Evolutionary conservation across 352 stramenopile genomes (phyloP), one percentile per base, ranked within the genome.

Genomic region (Elongisporangium prolatum): DNA sequence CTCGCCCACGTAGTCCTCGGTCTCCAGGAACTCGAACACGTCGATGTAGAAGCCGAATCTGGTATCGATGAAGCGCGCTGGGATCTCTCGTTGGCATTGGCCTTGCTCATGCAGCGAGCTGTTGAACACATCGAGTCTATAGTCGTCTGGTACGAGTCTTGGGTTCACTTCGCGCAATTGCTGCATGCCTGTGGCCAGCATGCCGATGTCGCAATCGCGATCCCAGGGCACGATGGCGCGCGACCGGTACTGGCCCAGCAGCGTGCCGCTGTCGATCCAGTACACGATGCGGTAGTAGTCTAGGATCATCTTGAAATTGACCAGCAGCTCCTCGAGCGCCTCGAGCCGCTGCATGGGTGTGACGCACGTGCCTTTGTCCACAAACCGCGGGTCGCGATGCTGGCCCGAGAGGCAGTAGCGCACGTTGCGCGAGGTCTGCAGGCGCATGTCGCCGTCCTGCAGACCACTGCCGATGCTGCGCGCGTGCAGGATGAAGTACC

Each of bases 201-300:
- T 28, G 3, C 74, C 78, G 1, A 88, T 50, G 62, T 79, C 66
- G 9, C 61, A 75, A 54, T 86, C 75, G 21, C 76, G 67, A 57
- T 85, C 78, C 68, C 74, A 84, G 3, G 77, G 69, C 7, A 85
- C 64, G 21, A 86, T 59, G 25, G 75, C 65, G 18, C 65, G 59
- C 4, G 67, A 67, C 5, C 78, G 65, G 25, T 84, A 76, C 57
- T 82, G 67, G 14, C 78, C 78, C 59, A 86, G 52, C 21, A 88
- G 68, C 28, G 75, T 75, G 49, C 74, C 74, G 53, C 78, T 80
- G 56, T 85, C 72, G 38, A 86, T 68, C 78, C 73, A 88, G 37
- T 82, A 88, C 0, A 60, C 66, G 21, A 81, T 57, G 4, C 68
- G 34, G 8, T 61, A 52, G 40, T 68, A 68, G 24, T 82, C 69